Conservation (phyloP, 2,329 filamentous ascomycete genomes). For the Niveomyces coronatus region DNA sequence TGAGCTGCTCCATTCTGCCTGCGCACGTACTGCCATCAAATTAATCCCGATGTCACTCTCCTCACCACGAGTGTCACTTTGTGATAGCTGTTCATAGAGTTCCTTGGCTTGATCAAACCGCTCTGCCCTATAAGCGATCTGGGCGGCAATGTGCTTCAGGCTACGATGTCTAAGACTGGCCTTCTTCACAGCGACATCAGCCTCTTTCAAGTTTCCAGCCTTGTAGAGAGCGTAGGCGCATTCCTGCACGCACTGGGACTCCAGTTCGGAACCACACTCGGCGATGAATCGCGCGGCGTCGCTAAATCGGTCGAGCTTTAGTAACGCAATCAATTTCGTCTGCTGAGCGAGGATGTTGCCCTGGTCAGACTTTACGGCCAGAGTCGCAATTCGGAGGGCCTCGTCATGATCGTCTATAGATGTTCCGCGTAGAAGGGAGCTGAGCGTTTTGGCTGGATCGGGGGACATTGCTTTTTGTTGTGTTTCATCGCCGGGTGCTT, state of each 20-base stretch:
- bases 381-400: slow-evolving; percentile 53
- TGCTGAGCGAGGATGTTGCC: slow-evolving; percentile 50
- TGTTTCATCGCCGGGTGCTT: slow-evolving; percentile 16
- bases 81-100: slow-evolving; percentile 51
- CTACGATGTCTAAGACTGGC: slow-evolving; percentile 22
- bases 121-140: slow-evolving; percentile 64
- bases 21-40: slow-evolving; percentile 58
- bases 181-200: slow-evolving; percentile 36
- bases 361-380: slow-evolving; percentile 51
- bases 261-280: slow-evolving; percentile 50
- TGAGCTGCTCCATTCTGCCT: slow-evolving; percentile 58
- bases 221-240: slow-evolving; percentile 81
- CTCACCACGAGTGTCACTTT: slow-evolving; percentile 43
- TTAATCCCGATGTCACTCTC: slow-evolving; percentile 72
- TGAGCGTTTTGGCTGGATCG: slow-evolving; percentile 40
- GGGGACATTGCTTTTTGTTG: slow-evolving; percentile 24
- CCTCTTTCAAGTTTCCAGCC: slow-evolving; percentile 56
- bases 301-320: slow-evolving; percentile 74
- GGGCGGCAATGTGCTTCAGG: slow-evolving; percentile 47
- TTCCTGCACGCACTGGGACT: slow-evolving; percentile 53
- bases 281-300: slow-evolving; percentile 63
- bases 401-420: slow-evolving; percentile 63
- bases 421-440: slow-evolving; percentile 42
- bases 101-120: slow-evolving; percentile 56
- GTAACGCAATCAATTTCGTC: slow-evolving; percentile 61